phyloP scores from a whole-genome alignment of 1,139 yeast species.

The Saccharomyces hybrid region DNA sequence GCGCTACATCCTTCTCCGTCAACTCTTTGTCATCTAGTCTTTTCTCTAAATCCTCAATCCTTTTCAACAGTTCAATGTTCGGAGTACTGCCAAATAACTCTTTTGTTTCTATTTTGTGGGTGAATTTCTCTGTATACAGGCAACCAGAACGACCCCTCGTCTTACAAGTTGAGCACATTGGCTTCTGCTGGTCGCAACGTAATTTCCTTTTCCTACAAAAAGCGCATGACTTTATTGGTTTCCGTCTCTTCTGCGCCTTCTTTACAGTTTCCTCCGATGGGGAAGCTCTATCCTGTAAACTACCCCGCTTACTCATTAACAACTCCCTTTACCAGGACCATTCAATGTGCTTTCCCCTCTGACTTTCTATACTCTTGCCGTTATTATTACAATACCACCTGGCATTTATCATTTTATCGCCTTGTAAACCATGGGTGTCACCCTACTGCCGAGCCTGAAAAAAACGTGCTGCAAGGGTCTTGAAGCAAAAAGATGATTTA shows the following conservation, averaged over 20 bases:
- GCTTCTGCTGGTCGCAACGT: constrained; percentile 28
- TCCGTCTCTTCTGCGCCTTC: constrained; percentile 13
- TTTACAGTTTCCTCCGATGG: background rate
- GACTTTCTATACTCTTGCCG: background rate
- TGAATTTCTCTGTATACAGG: constrained; percentile 16
- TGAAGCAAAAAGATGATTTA: background rate
- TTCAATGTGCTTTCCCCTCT: background rate
- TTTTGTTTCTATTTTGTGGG: background rate
- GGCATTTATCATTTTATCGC: background rate
- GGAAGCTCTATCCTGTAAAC: background rate
- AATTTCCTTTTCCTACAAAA: constrained; percentile 29
- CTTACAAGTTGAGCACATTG: constrained; percentile 23
- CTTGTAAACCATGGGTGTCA: background rate
- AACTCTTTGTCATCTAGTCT: background rate
- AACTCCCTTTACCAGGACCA: background rate
- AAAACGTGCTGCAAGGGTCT: background rate
- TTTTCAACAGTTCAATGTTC: constrained; percentile 1
- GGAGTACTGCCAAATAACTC: constrained; percentile 1
- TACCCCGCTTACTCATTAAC: background rate
- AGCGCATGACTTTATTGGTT: constrained; percentile 26
- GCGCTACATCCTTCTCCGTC: background rate
- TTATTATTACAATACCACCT: background rate
- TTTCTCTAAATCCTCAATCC: constrained; percentile 3
- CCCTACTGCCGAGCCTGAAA: background rate
- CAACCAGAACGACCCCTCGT: constrained; percentile 21